Base-by-base conservation (phyloP, 345 rosid species). In the Citrus mangshanensis region DNA sequence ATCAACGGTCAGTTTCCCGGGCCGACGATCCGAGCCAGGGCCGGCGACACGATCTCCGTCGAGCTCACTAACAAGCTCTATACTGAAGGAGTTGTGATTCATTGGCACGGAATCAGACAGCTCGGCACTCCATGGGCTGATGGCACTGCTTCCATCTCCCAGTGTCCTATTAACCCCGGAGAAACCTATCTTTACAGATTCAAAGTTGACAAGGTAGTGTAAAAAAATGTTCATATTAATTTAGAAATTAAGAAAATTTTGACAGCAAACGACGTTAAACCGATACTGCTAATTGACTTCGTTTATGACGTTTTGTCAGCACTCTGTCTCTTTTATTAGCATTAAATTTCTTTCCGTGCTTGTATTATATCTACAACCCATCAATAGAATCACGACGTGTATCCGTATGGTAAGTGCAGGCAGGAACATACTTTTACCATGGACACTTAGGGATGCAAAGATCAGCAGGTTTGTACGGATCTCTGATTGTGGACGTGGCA, bases 41-140 rank as follows among this genome's bases (percentile, higher is more conserved):
- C 89, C 6, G 95, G 98, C 28, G 97, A 95, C 38, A 88, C 82
- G 55, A 81, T 93, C 77, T 81, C 84, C 71, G 81, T 95, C 3
- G 75, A 91, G 22, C 88, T 95, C 66, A 87, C 82, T 14, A 93
- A 93, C 74, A 93, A 88, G 74, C 92, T 95, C 71, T 16, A 70
- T 35, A 91, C 98, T 0, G 97, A 93, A 66, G 97, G 95, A 4
- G 90, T 92, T 56, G 98, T 91, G 68, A 92, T 95, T 71, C 98
- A 93, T 79, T 93, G 98, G 98, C 98, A 95, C 77, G 98, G 97
- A 49, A 95, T 93, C 75, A 85, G 97, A 89, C 98, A 95, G 93
- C 93, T 83, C 3, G 96, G 97, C 68, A 89, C 97, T 0, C 98
- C 98, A 5, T 93, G 98, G 98, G 89, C 94, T 3, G 98, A 95